A percentile compares a stretch with the other conserved stretches of the same genome.
These are phyloP conservation scores for Xylariales sp. DNA, from an alignment of 2,329 filamentous ascomycete genomes.

Conservation along the genomic window DNA sequence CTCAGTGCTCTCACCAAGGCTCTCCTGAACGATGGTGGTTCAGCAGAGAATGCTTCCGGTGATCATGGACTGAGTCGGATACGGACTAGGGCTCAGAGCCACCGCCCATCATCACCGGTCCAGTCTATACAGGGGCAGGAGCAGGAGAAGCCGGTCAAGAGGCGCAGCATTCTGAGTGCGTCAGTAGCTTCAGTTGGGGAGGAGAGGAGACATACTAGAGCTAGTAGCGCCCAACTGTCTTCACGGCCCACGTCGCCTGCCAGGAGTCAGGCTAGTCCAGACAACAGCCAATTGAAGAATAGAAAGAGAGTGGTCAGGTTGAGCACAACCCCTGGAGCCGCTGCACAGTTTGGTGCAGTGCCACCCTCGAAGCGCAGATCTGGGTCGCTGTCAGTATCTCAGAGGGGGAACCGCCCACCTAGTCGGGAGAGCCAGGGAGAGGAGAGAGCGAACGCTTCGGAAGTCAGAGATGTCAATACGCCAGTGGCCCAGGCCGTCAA, in stretches of 20 bases:
- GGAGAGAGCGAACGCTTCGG: conserved; percentile 30
- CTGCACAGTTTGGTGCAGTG: conserved; percentile 15
- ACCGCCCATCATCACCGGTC: conserved; percentile 36
- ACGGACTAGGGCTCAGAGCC: conserved; percentile 41
- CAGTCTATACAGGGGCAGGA: conserved; percentile 17
- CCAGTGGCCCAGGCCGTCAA: conserved; percentile 43
- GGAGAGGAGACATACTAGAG: conserved; percentile 41
- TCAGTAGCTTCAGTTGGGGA: conserved; percentile 39
- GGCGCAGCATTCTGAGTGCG: conserved; percentile 44
- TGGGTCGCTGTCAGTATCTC: conserved; percentile 40
- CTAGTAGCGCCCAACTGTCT: conserved; percentile 43
- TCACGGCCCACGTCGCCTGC: conserved; percentile 37
- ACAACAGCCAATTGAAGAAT: conserved; percentile 42
- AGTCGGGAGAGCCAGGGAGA: conserved; percentile 38
- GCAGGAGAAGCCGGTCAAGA: conserved; percentile 30
- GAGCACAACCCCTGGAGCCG: conserved; percentile 40
- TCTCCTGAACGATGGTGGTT: conserved; percentile 62
- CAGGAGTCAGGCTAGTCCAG: conserved; percentile 34
- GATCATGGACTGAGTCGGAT: conserved; percentile 26
- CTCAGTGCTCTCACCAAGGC: conserved; percentile 90
- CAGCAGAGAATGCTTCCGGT: conserved; percentile 43
- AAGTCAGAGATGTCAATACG: conserved; percentile 45
- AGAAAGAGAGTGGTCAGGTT: conserved; percentile 54
- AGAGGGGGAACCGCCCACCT: conserved; percentile 31
- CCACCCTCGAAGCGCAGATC: conserved; percentile 42